These are phyloP conservation scores for Carpinus viminea DNA, from an alignment of 306 rosid genomes.

Conservation along the genomic window DNA sequence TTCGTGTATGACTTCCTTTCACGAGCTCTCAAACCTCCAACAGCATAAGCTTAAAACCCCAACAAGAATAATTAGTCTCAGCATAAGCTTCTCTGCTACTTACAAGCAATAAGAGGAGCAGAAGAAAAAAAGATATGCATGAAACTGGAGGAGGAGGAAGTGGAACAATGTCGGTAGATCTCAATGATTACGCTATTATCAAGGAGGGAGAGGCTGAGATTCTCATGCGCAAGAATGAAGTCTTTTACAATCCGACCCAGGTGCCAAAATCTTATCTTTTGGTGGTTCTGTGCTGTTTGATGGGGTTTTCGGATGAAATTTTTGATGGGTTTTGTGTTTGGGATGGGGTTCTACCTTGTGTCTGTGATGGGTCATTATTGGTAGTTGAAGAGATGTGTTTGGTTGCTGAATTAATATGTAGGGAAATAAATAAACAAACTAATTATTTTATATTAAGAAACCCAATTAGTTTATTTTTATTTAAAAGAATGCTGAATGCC, in stretches of 20 bases:
- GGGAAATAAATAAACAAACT: background rate
- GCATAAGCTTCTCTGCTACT: background rate
- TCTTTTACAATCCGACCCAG: conserved; percentile 89
- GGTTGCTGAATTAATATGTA: conserved; percentile 1
- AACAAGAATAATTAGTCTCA: background rate
- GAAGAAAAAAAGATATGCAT: conserved; percentile 28
- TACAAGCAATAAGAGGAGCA: conserved; percentile 1
- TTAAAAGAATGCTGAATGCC: background rate
- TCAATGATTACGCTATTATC: conserved; percentile 60
- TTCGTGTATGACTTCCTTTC: background rate
- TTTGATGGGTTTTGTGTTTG: background rate
- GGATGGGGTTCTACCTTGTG: conserved; percentile 10
- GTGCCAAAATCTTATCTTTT: conserved; percentile 44
- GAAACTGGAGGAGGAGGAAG: conserved; percentile 28
- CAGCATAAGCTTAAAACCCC: conserved; percentile 12
- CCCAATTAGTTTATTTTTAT: background rate
- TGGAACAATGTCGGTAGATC: conserved; percentile 64
- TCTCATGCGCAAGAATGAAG: conserved; percentile 93
- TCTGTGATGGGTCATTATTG: conserved; percentile 1
- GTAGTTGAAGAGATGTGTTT: background rate
- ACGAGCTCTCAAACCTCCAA: background rate
- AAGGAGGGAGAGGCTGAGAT: conserved; percentile 99
- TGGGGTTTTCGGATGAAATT: conserved; percentile 6
- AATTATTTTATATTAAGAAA: background rate
- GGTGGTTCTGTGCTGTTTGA: conserved; percentile 14